phyloP scores from a whole-genome alignment of 441 rosid species.

The Aquilaria agallochum region DNA sequence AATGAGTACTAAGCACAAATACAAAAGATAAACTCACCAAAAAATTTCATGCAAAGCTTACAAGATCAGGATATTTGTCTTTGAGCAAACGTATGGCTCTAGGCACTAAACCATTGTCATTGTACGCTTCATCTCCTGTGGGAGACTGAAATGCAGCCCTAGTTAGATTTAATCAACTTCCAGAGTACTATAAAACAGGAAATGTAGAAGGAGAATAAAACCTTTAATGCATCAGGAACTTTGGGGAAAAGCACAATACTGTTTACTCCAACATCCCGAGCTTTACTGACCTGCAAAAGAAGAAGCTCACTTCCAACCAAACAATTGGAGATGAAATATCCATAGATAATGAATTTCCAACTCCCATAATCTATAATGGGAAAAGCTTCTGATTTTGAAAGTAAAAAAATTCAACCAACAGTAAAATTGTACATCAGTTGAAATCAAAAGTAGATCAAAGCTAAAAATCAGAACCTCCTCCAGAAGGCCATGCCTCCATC shows the following conservation, averaged over 20 bases:
- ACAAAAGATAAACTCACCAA: constrained; percentile 3
- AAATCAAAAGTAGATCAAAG: neutral
- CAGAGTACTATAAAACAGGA: constrained; percentile 7
- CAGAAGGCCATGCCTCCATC: constrained; percentile 97
- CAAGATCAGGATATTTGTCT: constrained; percentile 94
- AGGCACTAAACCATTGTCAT: constrained; percentile 89
- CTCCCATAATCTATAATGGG: no score
- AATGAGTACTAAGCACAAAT: neutral
- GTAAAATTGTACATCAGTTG: neutral
- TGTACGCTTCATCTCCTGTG: constrained; percentile 91
- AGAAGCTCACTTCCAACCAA: neutral
- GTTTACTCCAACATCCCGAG: constrained; percentile 91
- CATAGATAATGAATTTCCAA: no score
- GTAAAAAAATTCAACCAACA: neutral
- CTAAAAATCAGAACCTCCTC: constrained; percentile 52
- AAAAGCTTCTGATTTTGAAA: no score
- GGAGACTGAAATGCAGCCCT: constrained; percentile 44
- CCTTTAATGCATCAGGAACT: constrained; percentile 97
- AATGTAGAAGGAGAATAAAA: constrained; percentile 22
- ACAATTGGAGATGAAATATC: constrained; percentile 1
- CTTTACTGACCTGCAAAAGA: constrained; percentile 75
- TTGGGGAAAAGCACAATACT: constrained; percentile 88
- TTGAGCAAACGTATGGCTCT: constrained; percentile 82
- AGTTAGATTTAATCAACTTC: constrained; percentile 10
- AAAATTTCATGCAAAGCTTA: constrained; percentile 28